Base-by-base conservation (phyloP, 2,329 filamentous ascomycete species). In the Arthrobotrys pseudoclavata region DNA sequence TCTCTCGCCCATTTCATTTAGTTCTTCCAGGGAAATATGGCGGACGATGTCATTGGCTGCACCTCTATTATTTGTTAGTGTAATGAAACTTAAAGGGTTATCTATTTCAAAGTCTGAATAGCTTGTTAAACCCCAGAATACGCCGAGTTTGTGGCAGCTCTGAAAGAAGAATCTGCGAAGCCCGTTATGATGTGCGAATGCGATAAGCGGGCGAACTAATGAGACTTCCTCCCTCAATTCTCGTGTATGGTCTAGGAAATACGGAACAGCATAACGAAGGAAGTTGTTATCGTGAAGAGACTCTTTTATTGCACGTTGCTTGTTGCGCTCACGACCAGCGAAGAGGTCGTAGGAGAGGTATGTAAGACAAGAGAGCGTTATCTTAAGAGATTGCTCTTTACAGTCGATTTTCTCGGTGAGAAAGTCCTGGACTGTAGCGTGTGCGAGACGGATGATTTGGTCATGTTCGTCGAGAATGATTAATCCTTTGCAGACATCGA, bases 301-400 rank as follows among this genome's bases (percentile, higher is more conserved):
- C 12, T 48, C 45, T 9, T 48, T 18, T 20, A 48, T 22, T 13
- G 20, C 45, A 18, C 45, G 45, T 3, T 22, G 45, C 6, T 48
- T 48, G 6, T 48, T 20, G 45, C 45, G 45, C 12, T 48, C 45
- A 20, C 45, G 45, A n/a, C 45, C 45, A n/a, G 45, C 45, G 18
- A 48, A 48, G 45, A 48, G 45, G 45, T 48, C 45, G 45, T 48
- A 48, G n/a, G 45, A 48, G 5, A 48, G 45, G 20, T 48, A 48
- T 48, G 45, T 48, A 20, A 48, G 45, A 48, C 45, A 48, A 9
- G 45, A 48, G 4, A 48, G 18, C 6, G 45, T 48, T 22, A 48
- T 48, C 45, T 22, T 48, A 1, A 48, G 45, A 20, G 45, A 48
- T 13, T 48, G 45, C 45, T 48, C 45, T 48, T 48, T 48, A 48